Conservation (phyloP, 148 eudicot species). For the Arctostaphylos glauca region DNA sequence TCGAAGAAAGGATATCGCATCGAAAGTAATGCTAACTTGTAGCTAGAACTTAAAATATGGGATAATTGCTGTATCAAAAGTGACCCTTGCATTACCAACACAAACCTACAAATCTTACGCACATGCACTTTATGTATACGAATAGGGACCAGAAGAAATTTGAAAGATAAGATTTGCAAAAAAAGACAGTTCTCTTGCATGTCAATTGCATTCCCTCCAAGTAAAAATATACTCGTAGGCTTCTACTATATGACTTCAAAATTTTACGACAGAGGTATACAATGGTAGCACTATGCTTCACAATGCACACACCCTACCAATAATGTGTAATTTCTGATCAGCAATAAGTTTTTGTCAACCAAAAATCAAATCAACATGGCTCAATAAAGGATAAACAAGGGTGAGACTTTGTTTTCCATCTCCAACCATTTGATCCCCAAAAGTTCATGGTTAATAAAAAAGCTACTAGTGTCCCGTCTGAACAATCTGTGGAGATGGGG, state of each 20-base stretch:
- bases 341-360: not conserved
- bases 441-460: not conserved
- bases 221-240: too few relatives aligned
- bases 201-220: too few relatives aligned
- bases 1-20: not conserved
- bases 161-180: too few relatives aligned
- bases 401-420: not conserved
- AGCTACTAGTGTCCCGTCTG: not conserved
- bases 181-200: too few relatives aligned
- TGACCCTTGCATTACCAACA: not conserved
- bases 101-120: not conserved
- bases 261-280: too few relatives aligned
- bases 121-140: too few relatives aligned
- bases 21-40: not conserved
- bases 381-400: not conserved
- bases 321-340: not conserved
- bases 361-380: not conserved
- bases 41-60: not conserved
- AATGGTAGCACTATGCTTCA: too few relatives aligned
- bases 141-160: too few relatives aligned
- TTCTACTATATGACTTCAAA: too few relatives aligned
- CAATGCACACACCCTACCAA: not conserved
- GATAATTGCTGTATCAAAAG: not conserved
- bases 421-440: not conserved
- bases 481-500: too few relatives aligned